A percentile compares a stretch with the other conserved stretches of the same genome.
These are phyloP conservation scores for Cyphellophora europaea DNA, from an alignment of 2,329 filamentous ascomycete species.

Conservation along the genomic window DNA sequence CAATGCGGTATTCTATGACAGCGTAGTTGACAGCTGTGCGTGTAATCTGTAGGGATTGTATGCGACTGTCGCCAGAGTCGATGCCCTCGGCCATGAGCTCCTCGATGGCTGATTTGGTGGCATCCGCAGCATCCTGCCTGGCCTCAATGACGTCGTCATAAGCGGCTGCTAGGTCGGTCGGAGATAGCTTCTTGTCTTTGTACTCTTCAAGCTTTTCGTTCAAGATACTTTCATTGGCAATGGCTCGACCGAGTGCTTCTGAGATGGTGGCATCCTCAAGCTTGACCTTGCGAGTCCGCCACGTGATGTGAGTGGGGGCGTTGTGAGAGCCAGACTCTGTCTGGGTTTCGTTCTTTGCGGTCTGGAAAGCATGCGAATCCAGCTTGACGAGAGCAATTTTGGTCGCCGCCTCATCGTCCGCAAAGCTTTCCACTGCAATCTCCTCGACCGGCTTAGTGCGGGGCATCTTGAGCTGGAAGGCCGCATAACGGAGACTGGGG, in stretches of 20 bases:
- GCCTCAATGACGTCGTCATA: slow-evolving; percentile 87
- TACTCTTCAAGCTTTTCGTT: slow-evolving; percentile 16
- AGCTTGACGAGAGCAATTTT: slow-evolving; percentile 52
- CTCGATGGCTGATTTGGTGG: slow-evolving; percentile 85
- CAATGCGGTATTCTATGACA: slow-evolving; percentile 88
- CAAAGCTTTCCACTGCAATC: slow-evolving; percentile 72
- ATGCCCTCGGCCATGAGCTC: slow-evolving; percentile 78
- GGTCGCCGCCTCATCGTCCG: slow-evolving; percentile 44
- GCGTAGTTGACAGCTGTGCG: slow-evolving; percentile 90
- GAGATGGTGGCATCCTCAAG: slow-evolving; percentile 92
- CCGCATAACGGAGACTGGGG: slow-evolving; percentile 86
- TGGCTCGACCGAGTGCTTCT: slow-evolving; percentile 65
- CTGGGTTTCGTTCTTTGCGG: slow-evolving; percentile 34
- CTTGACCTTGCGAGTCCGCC: slow-evolving; percentile 75
- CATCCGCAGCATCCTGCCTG: slow-evolving; percentile 88
- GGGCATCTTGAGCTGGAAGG: slow-evolving; percentile 82
- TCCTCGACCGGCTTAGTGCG: slow-evolving; percentile 72
- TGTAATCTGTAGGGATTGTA: slow-evolving; percentile 89
- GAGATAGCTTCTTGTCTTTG: slow-evolving; percentile 25
- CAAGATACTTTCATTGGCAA: slow-evolving; percentile 44
- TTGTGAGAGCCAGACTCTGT: slow-evolving; percentile 24
- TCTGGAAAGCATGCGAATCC: slow-evolving; percentile 53
- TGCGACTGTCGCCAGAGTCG: slow-evolving; percentile 69
- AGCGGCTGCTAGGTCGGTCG: slow-evolving; percentile 66
- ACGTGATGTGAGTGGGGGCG: slow-evolving; percentile 68